A percentile compares a stretch with the other conserved stretches of the same genome.
Evolutionary conservation across 306 rosid species (phyloP).

Genomic region (Sphenostylis stenocarpa): DNA sequence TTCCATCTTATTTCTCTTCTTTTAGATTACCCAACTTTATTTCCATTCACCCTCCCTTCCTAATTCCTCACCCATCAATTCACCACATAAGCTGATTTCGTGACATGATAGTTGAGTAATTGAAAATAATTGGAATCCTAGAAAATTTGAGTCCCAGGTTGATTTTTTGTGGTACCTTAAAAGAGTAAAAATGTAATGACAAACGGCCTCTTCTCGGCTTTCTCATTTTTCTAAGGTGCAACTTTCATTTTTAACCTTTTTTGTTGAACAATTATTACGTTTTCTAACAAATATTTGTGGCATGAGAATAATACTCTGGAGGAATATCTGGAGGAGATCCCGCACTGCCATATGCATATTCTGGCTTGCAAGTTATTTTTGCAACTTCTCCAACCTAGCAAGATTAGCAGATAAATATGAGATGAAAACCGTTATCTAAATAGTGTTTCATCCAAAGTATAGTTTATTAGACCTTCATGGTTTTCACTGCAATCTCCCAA

Average conservation of each 20-base stretch:
- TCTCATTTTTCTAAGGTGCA: background rate
- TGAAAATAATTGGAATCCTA: background rate
- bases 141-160: slow-evolving; percentile 1
- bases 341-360: slow-evolving; percentile 87
- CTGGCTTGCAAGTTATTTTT: slow-evolving; percentile 88
- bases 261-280: background rate
- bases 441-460: background rate
- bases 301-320: slow-evolving; percentile 55
- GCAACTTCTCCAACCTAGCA: slow-evolving; percentile 61
- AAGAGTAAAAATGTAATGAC: background rate
- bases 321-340: slow-evolving; percentile 99
- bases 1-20: background rate
- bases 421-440: slow-evolving; percentile 1
- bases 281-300: background rate
- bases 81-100: background rate
- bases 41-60: too few relatives aligned
- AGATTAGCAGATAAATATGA: slow-evolving; percentile 24
- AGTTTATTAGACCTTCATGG: slow-evolving; percentile 76
- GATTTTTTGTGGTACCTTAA: background rate
- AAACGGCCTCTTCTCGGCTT: background rate
- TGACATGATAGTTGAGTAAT: background rate
- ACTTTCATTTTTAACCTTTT: background rate
- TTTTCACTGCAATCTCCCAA: slow-evolving; percentile 89
- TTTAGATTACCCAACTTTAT: background rate
- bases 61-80: background rate